Evolutionary conservation across 306 rosid genomes (phyloP), one percentile per base, ranked within the genome.

Genomic region (Sicyos edulis): DNA sequence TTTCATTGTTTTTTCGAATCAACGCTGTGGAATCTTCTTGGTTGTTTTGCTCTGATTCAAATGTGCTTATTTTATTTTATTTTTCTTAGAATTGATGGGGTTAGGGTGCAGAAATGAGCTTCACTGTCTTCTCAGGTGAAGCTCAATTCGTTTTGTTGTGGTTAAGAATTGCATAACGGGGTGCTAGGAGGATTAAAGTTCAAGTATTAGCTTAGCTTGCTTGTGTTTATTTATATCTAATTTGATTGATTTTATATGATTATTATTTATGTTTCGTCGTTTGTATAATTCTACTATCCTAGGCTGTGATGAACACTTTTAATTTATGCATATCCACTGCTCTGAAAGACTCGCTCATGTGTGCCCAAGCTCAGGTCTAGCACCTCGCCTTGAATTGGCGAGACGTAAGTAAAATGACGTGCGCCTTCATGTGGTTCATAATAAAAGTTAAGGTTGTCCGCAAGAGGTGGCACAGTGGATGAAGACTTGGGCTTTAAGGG

Each of bases 131-230:
- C 10, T 65, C 34, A 65, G 54, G 53, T 42, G 52, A 65, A 44
- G 71, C 71, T 65, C 32, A 19, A 4, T 11, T 40, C 11, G n/a
- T 65, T 14, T 5, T 42, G 54, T 42, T 42, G 16, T 44, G 44
- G 19, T 12, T 63, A 37, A 49, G 24, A 34, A 62, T 37, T 62
- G 8, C 9, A 15, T 61, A 8, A 37, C 10, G 67, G 16, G 22
- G 51, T 62, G 68, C 68, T 62, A 34, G 7, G 47, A 32, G 49
- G 49, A 15, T 62, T 37, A 10, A 62, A 1, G 19, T 37, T 7
- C 24, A 16, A 62, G 69, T 62, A 34, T 5, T n/a, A 37, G 51
- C 69, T 63, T 63, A 34, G 51, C 51, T 63, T n/a, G 69, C 26
- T 19, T 55, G 26, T 55, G 60, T 20, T 55, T 55, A 19, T 55